A percentile compares a stretch with the other conserved stretches of the same genome.
phyloP scores from a whole-genome alignment of 2,329 filamentous ascomycete genomes.

The Aspergillus novoparasiticus region DNA sequence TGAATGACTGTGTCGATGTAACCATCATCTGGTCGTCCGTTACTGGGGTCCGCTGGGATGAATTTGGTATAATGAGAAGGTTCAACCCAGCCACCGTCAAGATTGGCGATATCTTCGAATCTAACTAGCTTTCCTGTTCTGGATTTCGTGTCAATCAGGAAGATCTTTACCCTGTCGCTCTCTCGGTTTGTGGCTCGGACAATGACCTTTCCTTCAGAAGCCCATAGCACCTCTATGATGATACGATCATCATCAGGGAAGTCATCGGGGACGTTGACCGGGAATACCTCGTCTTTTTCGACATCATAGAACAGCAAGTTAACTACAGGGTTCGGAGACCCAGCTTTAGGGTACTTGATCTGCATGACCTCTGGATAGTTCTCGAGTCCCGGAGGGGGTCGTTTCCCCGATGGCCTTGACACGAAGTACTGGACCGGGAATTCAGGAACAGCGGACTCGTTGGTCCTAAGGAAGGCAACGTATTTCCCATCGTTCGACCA shows the following conservation, averaged over 20 bases:
- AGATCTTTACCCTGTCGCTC: conserved; percentile 84
- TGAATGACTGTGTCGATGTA: conserved; percentile 91
- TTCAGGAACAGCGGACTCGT: conserved; percentile 87
- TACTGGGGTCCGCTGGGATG: conserved; percentile 78
- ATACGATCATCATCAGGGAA: conserved; percentile 82
- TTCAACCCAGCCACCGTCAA: conserved; percentile 98
- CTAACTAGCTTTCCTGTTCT: conserved; percentile 78
- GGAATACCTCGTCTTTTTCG: conserved; percentile 73
- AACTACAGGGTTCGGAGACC: conserved; percentile 88
- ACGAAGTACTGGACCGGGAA: conserved; percentile 94
- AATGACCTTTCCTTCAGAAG: conserved; percentile 74
- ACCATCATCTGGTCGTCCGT: conserved; percentile 77
- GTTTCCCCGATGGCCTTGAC: conserved; percentile 75
- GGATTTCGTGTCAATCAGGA: conserved; percentile 76
- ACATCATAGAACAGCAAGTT: conserved; percentile 88
- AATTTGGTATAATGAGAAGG: conserved; percentile 83
- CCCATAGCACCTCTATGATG: conserved; percentile 93
- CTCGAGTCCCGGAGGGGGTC: conserved; percentile 71
- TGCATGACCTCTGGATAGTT: conserved; percentile 85
- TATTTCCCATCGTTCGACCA: conserved; percentile 91
- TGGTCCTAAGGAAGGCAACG: conserved; percentile 87
- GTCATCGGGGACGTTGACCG: conserved; percentile 73
- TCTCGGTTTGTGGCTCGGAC: conserved; percentile 93
- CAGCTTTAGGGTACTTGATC: conserved; percentile 98
- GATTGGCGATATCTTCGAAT: conserved; percentile 72